Evolutionary conservation across 1,139 yeast genomes (phyloP), one percentile per base, ranked within the genome.

Genomic region (Geotrichum restrictum): DNA sequence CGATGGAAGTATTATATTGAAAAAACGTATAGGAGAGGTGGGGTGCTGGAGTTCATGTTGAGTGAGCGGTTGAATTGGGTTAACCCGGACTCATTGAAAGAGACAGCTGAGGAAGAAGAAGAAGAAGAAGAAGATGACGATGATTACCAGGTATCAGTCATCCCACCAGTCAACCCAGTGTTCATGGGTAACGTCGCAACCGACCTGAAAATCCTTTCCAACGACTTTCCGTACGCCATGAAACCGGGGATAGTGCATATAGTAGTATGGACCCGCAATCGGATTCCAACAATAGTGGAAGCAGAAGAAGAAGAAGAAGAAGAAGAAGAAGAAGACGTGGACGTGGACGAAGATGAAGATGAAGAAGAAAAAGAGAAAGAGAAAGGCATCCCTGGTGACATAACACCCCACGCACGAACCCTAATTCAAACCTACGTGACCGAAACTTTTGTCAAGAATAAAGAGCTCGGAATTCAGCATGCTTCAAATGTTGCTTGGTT

Each of bases 161-260:
- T 40, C 13, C 59, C 60, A 59, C 46, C 48, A 6, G 58, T 51
- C 29, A 42, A 44, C 10, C 32, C 33, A 10, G 31, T 34, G 29
- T 63, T 66, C 43, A 60, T 71, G 34, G 65, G 57, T 4, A 55
- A 60, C 36, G 48, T 56, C 10, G 19, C 27, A 2, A 29, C 54
- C 1, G 76, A 73, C 53, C 57, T 70, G 45, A 69, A 64, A 54
- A 67, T 74, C 22, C 58, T 72, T 19, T 56, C 49, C 38, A 73
- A 73, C 54, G 75, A 72, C 53, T 74, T 70, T 55, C 74, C 76
- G 2, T 73, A 73, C 53, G 72, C 69, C 16, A 61, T 73, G 32
- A 73, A 66, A 39, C 57, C 59, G 2, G 69, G 69, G 2, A 64
- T 74, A 24, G 57, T 59, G 3, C 77, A 73, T 57, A 57, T 73